A percentile compares a stretch with the other conserved stretches of the same genome.
phyloP scores from a whole-genome alignment of 441 rosid genomes.

The Syzygium syzygioides region DNA sequence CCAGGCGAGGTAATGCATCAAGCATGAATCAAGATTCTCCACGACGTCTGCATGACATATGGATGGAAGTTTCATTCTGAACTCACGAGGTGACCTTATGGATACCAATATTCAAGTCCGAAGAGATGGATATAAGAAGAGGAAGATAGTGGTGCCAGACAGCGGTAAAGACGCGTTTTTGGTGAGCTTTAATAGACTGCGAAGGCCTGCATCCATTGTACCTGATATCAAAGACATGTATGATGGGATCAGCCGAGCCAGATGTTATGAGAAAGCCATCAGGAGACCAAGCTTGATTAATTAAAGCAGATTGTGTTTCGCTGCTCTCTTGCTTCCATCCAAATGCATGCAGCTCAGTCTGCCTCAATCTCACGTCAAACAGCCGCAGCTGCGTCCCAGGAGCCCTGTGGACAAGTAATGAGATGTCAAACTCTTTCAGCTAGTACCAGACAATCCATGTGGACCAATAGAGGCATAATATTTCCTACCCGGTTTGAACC shows the following conservation, averaged over 20 bases:
- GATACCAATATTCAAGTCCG: slow-evolving; percentile 75
- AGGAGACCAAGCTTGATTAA: slow-evolving; percentile 91
- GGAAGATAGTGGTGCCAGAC: slow-evolving; percentile 68
- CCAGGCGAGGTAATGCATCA: neutral
- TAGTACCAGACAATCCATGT: neutral
- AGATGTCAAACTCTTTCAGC: neutral
- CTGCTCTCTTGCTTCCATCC: slow-evolving; percentile 98
- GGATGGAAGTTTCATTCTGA: neutral
- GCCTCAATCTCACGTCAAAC: slow-evolving; percentile 70
- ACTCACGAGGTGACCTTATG: slow-evolving; percentile 41
- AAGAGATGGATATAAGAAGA: slow-evolving; percentile 75
- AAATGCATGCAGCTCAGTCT: slow-evolving; percentile 73
- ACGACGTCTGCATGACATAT: neutral
- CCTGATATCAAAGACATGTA: slow-evolving; percentile 86
- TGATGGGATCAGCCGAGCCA: slow-evolving; percentile 86
- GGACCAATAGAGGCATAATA: neutral
- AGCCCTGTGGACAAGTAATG: slow-evolving; percentile 36
- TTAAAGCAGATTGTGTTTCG: slow-evolving; percentile 85
- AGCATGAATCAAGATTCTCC: neutral
- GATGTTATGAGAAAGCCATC: slow-evolving; percentile 77
- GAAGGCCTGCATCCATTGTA: slow-evolving; percentile 68
- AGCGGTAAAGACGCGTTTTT: slow-evolving; percentile 82
- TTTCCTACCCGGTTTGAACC: slow-evolving; percentile 89
- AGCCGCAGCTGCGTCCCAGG: slow-evolving; percentile 74
- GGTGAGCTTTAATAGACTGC: slow-evolving; percentile 82